Conservation (phyloP, 2,329 filamentous ascomycete genomes). For the Ascochyta fabae region DNA sequence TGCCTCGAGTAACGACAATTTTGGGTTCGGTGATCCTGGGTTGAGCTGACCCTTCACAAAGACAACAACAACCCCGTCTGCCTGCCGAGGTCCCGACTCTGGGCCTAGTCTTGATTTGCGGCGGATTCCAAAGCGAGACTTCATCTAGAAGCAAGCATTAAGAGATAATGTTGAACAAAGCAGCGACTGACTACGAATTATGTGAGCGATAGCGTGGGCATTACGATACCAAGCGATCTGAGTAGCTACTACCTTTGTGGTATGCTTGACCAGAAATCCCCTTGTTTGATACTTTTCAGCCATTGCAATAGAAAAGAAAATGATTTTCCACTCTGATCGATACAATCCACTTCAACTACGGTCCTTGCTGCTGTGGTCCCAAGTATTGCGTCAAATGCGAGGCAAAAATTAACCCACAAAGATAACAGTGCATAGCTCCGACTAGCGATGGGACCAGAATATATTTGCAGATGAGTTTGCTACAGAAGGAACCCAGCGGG, state of each 20-base stretch:
- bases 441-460: background rate
- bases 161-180: slow-evolving; percentile 12
- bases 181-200: slow-evolving; percentile 15
- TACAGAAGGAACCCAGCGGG: background rate
- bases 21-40: slow-evolving; percentile 47
- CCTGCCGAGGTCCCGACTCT: background rate
- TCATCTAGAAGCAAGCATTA: slow-evolving; percentile 4
- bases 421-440: background rate
- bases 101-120: background rate
- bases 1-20: slow-evolving; percentile 43
- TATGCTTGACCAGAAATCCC: slow-evolving; percentile 24
- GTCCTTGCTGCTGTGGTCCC: background rate
- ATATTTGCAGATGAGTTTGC: background rate
- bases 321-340: slow-evolving; percentile 9
- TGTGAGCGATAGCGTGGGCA: slow-evolving; percentile 10
- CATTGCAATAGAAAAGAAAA: slow-evolving; percentile 17
- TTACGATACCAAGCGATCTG: slow-evolving; percentile 24
- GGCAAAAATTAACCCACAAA: background rate
- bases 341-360: background rate
- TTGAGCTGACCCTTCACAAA: slow-evolving; percentile 25
- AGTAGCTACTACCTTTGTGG: slow-evolving; percentile 21
- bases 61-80: background rate
- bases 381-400: background rate
- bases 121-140: background rate
- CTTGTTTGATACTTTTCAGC: slow-evolving; percentile 15